These are phyloP conservation scores for Hymenotorrendiella dingleyae DNA, from an alignment of 2,329 filamentous ascomycete genomes.

Conservation along the genomic window DNA sequence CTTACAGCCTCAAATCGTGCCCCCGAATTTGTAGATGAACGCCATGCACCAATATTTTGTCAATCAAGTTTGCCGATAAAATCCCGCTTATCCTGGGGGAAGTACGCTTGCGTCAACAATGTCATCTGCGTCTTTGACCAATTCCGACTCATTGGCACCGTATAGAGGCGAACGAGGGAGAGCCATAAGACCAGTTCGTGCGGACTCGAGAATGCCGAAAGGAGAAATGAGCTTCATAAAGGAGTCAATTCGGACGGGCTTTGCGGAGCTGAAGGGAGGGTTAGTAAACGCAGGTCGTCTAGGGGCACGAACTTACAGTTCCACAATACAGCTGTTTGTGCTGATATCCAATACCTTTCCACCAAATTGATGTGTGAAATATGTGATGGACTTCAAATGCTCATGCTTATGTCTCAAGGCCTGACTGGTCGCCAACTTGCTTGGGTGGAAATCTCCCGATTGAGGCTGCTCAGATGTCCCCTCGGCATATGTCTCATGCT, in stretches of 20 bases:
- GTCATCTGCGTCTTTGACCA: constrained; percentile 83
- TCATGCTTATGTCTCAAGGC: constrained; percentile 95
- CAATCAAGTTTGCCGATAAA: constrained; percentile 8
- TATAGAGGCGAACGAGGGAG: constrained; percentile 87
- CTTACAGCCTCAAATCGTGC: too few species aligned
- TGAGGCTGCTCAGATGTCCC: constrained; percentile 18
- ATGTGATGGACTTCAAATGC: constrained; percentile 92
- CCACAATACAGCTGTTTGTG: constrained; percentile 97
- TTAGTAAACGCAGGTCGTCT: constrained; percentile 10
- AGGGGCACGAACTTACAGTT: constrained; percentile 61
- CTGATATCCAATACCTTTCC: constrained; percentile 97
- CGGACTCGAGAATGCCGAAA: constrained; percentile 94
- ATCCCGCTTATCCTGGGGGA: constrained; percentile 74
- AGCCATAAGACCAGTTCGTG: constrained; percentile 93
- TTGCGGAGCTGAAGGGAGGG: constrained; percentile 56
- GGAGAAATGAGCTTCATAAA: constrained; percentile 94
- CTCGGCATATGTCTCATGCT: constrained; percentile 37
- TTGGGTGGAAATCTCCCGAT: constrained; percentile 74
- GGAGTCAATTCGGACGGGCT: constrained; percentile 88
- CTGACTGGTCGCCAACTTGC: constrained; percentile 77
- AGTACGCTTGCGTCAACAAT: constrained; percentile 91
- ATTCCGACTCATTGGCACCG: constrained; percentile 61
- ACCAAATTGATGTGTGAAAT: constrained; percentile 94
- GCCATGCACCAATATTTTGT: constrained; percentile 53
- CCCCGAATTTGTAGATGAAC: constrained; percentile 98